Evolutionary conservation across 129 eudicot genomes (phyloP).

Genomic region (Centaurea solstitialis): DNA sequence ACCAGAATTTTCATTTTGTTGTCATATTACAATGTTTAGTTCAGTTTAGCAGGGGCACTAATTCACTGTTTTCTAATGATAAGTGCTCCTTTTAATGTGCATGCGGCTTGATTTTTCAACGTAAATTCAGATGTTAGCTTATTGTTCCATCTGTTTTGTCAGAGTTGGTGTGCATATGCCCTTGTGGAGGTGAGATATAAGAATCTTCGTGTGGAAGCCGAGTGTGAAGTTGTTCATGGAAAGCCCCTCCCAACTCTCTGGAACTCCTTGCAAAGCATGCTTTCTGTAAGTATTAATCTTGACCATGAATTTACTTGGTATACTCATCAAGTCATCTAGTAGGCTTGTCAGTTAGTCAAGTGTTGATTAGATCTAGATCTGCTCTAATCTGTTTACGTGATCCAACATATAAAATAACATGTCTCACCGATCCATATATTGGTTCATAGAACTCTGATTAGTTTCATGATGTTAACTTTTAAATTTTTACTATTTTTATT

Average conservation of each 20-base stretch:
- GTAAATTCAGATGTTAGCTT: not conserved
- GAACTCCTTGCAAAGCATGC: slow-evolving; percentile 55
- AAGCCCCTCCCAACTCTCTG: slow-evolving; percentile 72
- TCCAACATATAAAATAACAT: not conserved
- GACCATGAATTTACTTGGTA: not conserved
- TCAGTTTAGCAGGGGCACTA: not conserved
- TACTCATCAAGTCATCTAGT: not conserved
- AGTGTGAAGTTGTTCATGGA: slow-evolving; percentile 59
- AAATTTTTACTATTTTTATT: not conserved
- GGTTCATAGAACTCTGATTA: not conserved
- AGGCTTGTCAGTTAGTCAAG: not conserved
- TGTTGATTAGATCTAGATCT: not conserved
- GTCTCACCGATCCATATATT: not conserved
- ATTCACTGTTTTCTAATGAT: not conserved
- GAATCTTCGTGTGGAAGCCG: slow-evolving; percentile 43
- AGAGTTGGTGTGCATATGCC: slow-evolving; percentile 54
- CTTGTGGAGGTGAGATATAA: slow-evolving; percentile 47
- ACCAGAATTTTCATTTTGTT: not conserved
- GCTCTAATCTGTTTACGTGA: not conserved
- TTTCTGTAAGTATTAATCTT: slow-evolving; percentile 36
- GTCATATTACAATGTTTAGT: not conserved
- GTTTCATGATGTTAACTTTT: not conserved
- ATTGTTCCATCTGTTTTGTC: not conserved
- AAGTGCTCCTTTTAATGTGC: not conserved
- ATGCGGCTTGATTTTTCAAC: not conserved